Evolutionary conservation across 768 basidiomycete genomes (phyloP).

Genomic region (Hygrocybe punicea): DNA sequence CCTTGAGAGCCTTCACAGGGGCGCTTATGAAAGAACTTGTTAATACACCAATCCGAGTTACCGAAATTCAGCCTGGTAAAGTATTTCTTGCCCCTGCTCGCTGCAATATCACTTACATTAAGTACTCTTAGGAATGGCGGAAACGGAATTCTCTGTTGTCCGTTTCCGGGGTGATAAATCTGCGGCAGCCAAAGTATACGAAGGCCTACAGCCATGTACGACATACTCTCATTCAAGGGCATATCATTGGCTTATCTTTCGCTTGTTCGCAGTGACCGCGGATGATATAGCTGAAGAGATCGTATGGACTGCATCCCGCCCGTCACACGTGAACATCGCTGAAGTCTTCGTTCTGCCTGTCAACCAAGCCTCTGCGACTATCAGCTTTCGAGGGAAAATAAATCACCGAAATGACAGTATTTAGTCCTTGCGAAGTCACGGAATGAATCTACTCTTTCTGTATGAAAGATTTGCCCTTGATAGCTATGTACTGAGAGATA

Average conservation of each 20-base stretch:
- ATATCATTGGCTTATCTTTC: neutral
- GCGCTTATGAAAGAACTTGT: conserved; percentile 84
- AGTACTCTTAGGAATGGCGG: conserved; percentile 69
- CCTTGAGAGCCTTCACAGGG: conserved; percentile 82
- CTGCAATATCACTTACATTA: neutral
- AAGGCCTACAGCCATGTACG: conserved; percentile 82
- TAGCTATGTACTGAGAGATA: neutral
- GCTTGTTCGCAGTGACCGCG: conserved; percentile 57
- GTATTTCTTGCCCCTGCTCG: neutral
- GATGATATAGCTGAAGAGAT: conserved; percentile 96
- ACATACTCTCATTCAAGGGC: conserved; percentile 7
- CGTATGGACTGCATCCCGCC: conserved; percentile 91
- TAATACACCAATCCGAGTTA: conserved; percentile 87
- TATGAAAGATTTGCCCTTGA: neutral
- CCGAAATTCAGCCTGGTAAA: conserved; percentile 89
- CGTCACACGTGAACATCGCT: conserved; percentile 88
- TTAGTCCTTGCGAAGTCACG: neutral
- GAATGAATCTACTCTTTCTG: neutral
- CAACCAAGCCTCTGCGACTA: conserved; percentile 69
- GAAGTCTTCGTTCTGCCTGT: conserved; percentile 75
- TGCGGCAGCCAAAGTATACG: conserved; percentile 86
- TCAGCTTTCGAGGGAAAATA: conserved; percentile 53
- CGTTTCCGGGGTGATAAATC: conserved; percentile 82
- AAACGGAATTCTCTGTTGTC: conserved; percentile 89
- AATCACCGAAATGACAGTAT: conserved; percentile 6